Base-by-base conservation (phyloP, 257 asterid genomes). In the Ilex aquifolium region DNA sequence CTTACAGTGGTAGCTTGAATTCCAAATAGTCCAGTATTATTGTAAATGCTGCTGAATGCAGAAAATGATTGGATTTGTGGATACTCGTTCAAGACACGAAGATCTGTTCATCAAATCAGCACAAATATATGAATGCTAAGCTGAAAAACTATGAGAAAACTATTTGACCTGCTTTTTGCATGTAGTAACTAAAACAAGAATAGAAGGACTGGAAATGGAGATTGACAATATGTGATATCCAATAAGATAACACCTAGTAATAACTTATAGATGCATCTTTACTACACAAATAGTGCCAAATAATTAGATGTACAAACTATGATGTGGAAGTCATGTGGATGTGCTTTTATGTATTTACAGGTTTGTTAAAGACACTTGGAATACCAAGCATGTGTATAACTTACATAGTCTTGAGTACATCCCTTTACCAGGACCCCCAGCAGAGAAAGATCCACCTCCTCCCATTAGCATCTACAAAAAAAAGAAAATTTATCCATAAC, bases 401-500 rank as follows among this genome's bases (percentile, higher is more conserved):
- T 85, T 76, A 90, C 97, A 90, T 65, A 90, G 80, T 81, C 97
- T 85, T 42, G 97, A 90, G 77, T 87, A 81, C 97, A 90, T 90
- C 69, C 97, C 97, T 77, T 90, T 90, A 67, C 95, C 97, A 74
- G 95, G 97, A 76, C 97, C 97, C 56, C 97, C 97, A 64, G 95
- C 90, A 27, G 95, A 87, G 82, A 90, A 90, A 40, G 97, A 90
- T 62, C 97, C 97, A 57, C 97, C 97, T 71, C 97, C 97, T 56
- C 97, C 97, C 97, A 90, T 85, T 56, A 90, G 95, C 95, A 87
- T 83, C 97, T 90, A 72, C 62, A 50, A 60, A 67, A 58, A 65
- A 61, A 21, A 21, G 27, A 21, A 21, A 21, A 21, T 21, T 21
- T 31, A 71, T 56, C 80, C 16, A 62, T 13, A 48, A 39, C 32